Evolutionary conservation across 2,329 filamentous ascomycete genomes (phyloP).

Genomic region (Claviceps monticola): DNA sequence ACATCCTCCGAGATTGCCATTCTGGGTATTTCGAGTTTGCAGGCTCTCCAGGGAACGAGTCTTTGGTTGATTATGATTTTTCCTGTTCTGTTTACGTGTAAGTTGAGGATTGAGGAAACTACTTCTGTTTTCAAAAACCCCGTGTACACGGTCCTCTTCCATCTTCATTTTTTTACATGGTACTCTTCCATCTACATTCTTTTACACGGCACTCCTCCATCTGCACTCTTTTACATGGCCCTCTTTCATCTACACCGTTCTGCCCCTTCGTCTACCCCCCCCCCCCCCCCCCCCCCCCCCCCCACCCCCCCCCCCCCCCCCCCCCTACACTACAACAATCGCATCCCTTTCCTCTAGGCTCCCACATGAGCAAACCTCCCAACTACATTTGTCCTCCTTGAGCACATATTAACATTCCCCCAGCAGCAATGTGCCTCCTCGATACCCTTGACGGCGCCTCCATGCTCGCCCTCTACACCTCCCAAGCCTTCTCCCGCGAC

Average conservation of each 20-base stretch:
- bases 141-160: too few relatives aligned
- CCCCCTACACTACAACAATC: too few relatives aligned
- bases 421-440: conserved; percentile 84
- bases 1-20: conserved; percentile 90
- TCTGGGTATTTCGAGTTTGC: conserved; percentile 76
- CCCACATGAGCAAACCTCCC: not conserved
- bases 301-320: too few relatives aligned
- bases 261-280: too few relatives aligned
- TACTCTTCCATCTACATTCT: too few relatives aligned
- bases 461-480: conserved; percentile 90
- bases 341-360: too few relatives aligned
- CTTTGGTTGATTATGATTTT: conserved; percentile 94
- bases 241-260: too few relatives aligned
- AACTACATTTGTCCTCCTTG: not conserved
- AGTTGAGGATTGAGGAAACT: conserved; percentile 8
- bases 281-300: too few relatives aligned
- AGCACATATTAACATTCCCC: not conserved
- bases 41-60: conserved; percentile 71
- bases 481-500: conserved; percentile 63
- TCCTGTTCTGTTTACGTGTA: conserved; percentile 74
- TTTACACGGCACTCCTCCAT: too few relatives aligned
- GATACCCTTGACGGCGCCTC: conserved; percentile 87
- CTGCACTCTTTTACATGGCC: too few relatives aligned
- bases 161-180: too few relatives aligned
- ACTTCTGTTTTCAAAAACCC: too few relatives aligned